These are phyloP conservation scores for Umbelopsis ramanniana DNA, from an alignment of 192 early-diverging fungal species.

Conservation along the genomic window DNA sequence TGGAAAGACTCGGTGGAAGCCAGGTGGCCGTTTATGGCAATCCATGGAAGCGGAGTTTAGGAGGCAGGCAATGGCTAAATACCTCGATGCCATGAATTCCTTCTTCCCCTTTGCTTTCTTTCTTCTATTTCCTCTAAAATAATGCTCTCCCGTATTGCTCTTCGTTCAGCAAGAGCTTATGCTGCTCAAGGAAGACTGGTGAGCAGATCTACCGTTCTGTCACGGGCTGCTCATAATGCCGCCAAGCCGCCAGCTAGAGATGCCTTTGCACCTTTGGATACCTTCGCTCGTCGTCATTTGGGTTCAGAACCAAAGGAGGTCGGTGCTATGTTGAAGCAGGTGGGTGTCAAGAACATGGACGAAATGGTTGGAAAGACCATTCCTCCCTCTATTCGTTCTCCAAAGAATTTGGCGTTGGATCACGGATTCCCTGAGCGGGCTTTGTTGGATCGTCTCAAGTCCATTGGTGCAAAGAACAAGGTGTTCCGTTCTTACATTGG, in stretches of 20 bases:
- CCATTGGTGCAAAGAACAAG: constrained; percentile 93
- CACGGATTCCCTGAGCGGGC: constrained; percentile 84
- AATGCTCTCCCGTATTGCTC: constrained; percentile 21
- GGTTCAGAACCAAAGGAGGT: constrained; percentile 81
- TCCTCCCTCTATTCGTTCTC: constrained; percentile 78
- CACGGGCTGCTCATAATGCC: not conserved
- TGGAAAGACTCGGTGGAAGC: constrained; percentile 20
- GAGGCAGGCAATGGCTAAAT: not conserved
- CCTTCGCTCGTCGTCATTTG: constrained; percentile 86
- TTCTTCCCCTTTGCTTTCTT: not conserved
- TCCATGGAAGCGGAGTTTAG: constrained; percentile 3
- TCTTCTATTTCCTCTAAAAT: not conserved
- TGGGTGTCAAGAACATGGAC: constrained; percentile 82
- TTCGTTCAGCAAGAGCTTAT: constrained; percentile 24
- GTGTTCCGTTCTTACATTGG: constrained; percentile 92
- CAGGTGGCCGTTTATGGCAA: constrained; percentile 10
- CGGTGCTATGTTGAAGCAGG: constrained; percentile 77
- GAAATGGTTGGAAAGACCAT: constrained; percentile 85
- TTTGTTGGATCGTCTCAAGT: constrained; percentile 78
- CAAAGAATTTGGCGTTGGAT: constrained; percentile 73
- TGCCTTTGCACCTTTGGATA: constrained; percentile 64
- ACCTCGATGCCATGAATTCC: not conserved
- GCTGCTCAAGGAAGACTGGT: constrained; percentile 19
- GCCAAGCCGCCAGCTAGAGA: constrained; percentile 22
- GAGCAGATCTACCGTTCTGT: not conserved